These are phyloP conservation scores for Blastocystis sp. DNA, from an alignment of 352 stramenopile genomes.

Conservation along the genomic window DNA sequence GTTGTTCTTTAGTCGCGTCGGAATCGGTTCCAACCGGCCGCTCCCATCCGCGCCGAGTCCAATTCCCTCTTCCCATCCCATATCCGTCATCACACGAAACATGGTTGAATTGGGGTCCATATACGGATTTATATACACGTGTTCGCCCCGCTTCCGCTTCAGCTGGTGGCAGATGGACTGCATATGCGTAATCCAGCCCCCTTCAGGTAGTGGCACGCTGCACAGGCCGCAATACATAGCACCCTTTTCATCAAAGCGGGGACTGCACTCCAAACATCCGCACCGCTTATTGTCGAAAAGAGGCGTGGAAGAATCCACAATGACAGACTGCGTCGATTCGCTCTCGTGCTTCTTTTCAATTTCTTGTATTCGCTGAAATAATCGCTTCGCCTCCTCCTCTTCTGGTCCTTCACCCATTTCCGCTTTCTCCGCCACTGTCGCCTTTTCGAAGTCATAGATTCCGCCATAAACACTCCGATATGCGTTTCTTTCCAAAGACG, in stretches of 20 bases:
- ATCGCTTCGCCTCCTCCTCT: conserved; percentile 11
- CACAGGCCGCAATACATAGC: conserved; percentile 34
- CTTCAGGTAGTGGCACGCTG: not conserved
- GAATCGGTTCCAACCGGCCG: conserved; percentile 57
- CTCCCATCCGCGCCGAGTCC: conserved; percentile 34
- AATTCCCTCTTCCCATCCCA: conserved; percentile 63
- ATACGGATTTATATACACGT: conserved; percentile 57
- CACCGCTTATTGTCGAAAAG: conserved; percentile 15
- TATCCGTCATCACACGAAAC: conserved; percentile 37
- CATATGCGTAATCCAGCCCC: conserved; percentile 31
- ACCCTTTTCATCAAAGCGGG: conserved; percentile 4
- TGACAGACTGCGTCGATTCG: not conserved
- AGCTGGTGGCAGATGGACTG: conserved; percentile 57
- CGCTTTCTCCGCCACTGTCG: not conserved
- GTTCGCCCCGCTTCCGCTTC: not conserved
- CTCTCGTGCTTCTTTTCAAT: conserved; percentile 36
- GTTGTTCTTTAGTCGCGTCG: conserved; percentile 65
- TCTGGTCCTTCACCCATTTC: not conserved
- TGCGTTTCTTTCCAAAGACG: not conserved
- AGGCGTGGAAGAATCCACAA: not conserved
- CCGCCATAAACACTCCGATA: conserved; percentile 49
- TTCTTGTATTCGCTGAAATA: conserved; percentile 52
- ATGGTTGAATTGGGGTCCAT: conserved; percentile 22
- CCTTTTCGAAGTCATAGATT: not conserved
- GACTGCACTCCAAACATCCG: conserved; percentile 41